Evolutionary conservation across 2,329 filamentous ascomycete genomes (phyloP), one percentile per base, ranked within the genome.

Genomic region (Cytospora schulzeri): DNA sequence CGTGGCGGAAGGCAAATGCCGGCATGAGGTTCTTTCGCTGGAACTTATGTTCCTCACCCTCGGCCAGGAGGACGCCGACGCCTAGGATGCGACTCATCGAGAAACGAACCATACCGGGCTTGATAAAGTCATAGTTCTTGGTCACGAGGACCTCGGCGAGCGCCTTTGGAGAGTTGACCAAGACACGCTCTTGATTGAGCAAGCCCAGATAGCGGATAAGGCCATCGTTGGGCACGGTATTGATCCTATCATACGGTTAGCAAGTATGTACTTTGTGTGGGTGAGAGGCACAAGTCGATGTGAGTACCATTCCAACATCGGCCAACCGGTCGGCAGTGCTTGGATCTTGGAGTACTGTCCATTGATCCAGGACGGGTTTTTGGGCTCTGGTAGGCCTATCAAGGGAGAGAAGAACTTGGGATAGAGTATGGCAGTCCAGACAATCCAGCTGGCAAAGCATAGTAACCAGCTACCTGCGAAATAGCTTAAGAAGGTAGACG

Each of bases 1-100:
- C 81, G 71, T 96, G 91, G 26, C 92, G 85, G 72, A 92, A 96
- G n/a, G 88, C 83, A 75, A 97, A 97, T 2, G 92, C 91, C 0
- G 92, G 92, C 78, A 89, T 86, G 22, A 96, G 84, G 64, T 89
- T 88, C 74, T 91, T 93, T 55, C 93, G 85, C 78, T 93, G 91
- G 70, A 85, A 79, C 78, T 90, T 95, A 76, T 97, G 94, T 71
- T 93, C 91, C 15, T 96, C 91, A n/a, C 93, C 93, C 76, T 97
- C 93, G 2, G 92, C 91, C 14, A 97, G 79, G 45, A 97, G 77
- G 17, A 94, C 79, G 12, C 91, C 91, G 15, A 88, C 77, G 12
- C 92, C 90, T 15, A 94, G 80, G 29, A 93, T 80, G 26, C 85
- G 81, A 1, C 83, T 85, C 4, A 94, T 77, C 1, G 82, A 81